phyloP scores from a whole-genome alignment of 495 filamentous ascomycete genomes.

The Chlorociboria aeruginascens region DNA sequence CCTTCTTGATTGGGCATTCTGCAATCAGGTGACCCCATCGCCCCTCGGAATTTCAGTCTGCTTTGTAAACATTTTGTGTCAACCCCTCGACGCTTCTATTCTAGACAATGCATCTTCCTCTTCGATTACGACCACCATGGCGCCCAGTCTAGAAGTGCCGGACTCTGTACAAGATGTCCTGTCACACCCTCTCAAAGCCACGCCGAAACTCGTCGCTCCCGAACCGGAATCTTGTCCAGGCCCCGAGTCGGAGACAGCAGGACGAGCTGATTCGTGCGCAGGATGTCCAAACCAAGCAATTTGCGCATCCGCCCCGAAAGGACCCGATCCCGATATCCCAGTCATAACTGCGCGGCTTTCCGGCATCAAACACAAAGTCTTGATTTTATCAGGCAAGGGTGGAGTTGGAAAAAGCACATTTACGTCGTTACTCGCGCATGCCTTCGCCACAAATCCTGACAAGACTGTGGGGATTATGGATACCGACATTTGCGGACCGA shows the following conservation, averaged over 20 bases:
- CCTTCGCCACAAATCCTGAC: constrained; percentile 65
- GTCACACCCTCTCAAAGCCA: constrained; percentile 52
- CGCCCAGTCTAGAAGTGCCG: constrained; percentile 59
- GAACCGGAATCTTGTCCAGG: constrained; percentile 97
- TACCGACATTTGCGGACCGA: constrained; percentile 90
- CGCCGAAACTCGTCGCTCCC: constrained; percentile 77
- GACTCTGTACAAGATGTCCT: constrained; percentile 50
- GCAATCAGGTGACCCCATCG: too few species aligned
- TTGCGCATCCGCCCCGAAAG: constrained; percentile 88
- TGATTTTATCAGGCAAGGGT: constrained; percentile 88
- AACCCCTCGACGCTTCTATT: background rate
- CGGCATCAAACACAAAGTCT: constrained; percentile 75
- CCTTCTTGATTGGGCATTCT: too few species aligned
- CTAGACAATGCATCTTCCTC: background rate
- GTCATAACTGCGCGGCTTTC: constrained; percentile 75
- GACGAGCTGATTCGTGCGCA: constrained; percentile 76
- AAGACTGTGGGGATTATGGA: constrained; percentile 86
- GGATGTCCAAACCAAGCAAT: constrained; percentile 94
- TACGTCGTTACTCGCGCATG: constrained; percentile 72
- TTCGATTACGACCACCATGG: constrained; percentile 31
- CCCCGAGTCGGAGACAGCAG: constrained; percentile 76
- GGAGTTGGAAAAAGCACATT: constrained; percentile 95
- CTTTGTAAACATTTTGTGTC: too few species aligned
- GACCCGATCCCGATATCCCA: constrained; percentile 88
- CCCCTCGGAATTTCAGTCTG: too few species aligned